Evolutionary conservation across 129 eudicot species (phyloP), one percentile per base, ranked within the genome.

Genomic region (Artemisia argyi): DNA sequence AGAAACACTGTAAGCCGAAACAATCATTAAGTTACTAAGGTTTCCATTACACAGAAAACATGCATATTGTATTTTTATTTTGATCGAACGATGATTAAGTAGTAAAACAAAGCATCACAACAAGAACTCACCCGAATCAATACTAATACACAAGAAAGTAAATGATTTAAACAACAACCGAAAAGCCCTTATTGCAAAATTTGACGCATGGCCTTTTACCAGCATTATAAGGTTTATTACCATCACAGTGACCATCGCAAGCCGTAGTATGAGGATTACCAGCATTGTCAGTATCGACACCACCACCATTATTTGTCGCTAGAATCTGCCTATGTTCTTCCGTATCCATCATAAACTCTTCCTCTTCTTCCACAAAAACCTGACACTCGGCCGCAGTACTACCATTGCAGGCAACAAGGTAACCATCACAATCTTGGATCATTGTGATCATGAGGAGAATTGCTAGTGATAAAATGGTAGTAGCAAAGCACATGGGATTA

Each of bases 281-380:
- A n/a, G n/a, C n/a, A n/a, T n/a, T n/a, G n/a, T n/a, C n/a, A n/a
- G n/a, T n/a, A n/a, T n/a, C n/a, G n/a, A n/a, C n/a, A n/a, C n/a
- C n/a, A 18, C 17, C 7, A 3, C 57, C 57, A 52, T 52, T 52
- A 52, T 2, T 15, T 56, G 28, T 10, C 11, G 28, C 62, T 16
- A 57, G 62, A 19, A 57, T 57, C 11, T 35, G 35, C 3, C 4
- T 57, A 20, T 57, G 62, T 57, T 57, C 62, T 9, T 57, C 28
- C 0, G 62, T 57, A 57, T 57, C 62, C 62, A 57, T 57, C 62
- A 57, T 11, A 19, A 20, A 57, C 62, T 19, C 62, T 57, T 57
- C 30, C 62, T 20, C 62, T 57, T 57, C 28, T 57, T 57, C 15
- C 11, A 20, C 24, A 14, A 10, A 57, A 57, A 20, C 62, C 17